A percentile compares a stretch with the other conserved stretches of the same genome.
Conservation (phyloP, 345 rosid genomes). For the Eucalyptus globulus region DNA sequence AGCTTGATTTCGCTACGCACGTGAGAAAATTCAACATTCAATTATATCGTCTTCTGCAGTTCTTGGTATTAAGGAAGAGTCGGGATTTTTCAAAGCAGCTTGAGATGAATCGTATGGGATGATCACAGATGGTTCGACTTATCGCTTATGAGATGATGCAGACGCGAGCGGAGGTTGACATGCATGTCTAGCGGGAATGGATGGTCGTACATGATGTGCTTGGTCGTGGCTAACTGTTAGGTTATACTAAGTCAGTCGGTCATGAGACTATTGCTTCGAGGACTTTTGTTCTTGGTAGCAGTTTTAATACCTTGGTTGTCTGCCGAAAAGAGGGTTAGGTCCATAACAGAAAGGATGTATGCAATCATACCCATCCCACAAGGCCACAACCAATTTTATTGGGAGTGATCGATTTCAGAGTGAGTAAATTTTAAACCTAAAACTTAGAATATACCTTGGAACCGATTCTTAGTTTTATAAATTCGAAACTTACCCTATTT, state of each 20-base stretch:
- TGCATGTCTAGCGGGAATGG: not conserved
- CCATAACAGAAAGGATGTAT: not conserved
- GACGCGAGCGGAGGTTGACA: not conserved
- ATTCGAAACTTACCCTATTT: too few relatives aligned
- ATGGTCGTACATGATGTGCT: not conserved
- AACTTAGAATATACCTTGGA: accelerated
- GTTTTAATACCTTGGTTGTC: not conserved
- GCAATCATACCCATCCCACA: not conserved
- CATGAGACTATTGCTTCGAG: not conserved
- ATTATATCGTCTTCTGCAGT: not conserved
- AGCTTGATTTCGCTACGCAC: not conserved
- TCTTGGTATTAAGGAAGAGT: not conserved
- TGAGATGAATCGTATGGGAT: not conserved
- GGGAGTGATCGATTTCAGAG: accelerated
- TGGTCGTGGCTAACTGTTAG: not conserved
- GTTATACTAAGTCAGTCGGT: not conserved
- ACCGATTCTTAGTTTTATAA: too few relatives aligned
- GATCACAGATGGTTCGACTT: not conserved
- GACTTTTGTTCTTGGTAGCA: not conserved
- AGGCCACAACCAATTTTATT: not conserved
- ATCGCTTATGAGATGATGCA: not conserved
- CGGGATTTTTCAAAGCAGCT: not conserved
- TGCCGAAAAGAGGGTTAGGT: not conserved
- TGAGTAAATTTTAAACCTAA: accelerated
- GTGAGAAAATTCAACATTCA: not conserved